Evolutionary conservation across 139 green algal genomes (phyloP), one percentile per base, ranked within the genome.

Genomic region (Chlorella sp.): DNA sequence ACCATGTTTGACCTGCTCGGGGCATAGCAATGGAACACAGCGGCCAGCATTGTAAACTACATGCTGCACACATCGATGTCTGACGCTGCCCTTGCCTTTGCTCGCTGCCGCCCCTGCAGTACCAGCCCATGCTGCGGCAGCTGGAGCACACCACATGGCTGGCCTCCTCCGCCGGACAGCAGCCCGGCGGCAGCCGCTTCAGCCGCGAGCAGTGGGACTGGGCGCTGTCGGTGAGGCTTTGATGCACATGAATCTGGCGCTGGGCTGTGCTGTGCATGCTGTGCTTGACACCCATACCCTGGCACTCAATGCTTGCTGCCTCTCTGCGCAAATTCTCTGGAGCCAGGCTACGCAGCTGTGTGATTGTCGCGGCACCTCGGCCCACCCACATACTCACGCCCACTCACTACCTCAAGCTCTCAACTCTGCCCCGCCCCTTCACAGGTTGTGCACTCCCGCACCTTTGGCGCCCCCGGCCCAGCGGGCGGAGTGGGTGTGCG

Each of bases 361-460:
- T n/a, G n/a, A n/a, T n/a, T n/a, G n/a, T n/a, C n/a, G n/a, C n/a
- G n/a, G n/a, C n/a, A n/a, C n/a, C n/a, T n/a, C n/a, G n/a, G n/a
- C n/a, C n/a, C n/a, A n/a, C n/a, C n/a, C n/a, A n/a, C n/a, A n/a
- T n/a, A n/a, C n/a, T n/a, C n/a, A n/a, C n/a, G n/a, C n/a, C n/a
- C n/a, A n/a, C n/a, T n/a, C n/a, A n/a, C n/a, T n/a, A n/a, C n/a
- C n/a, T n/a, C n/a, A n/a, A n/a, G n/a, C n/a, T n/a, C n/a, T n/a
- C n/a, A n/a, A n/a, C n/a, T n/a, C n/a, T n/a, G n/a, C n/a, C n/a
- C n/a, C n/a, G n/a, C n/a, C n/a, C n/a, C n/a, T n/a, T n/a, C n/a
- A n/a, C 86, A 95, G 93, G 78, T 95, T 38, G 92, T 96, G 18
- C 93, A 96, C 79, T 94, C 87, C 0, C 91, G 94, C 20, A 97